Evolutionary conservation across 441 rosid genomes (phyloP), one percentile per base, ranked within the genome.

Genomic region (Omphalea diandra): DNA sequence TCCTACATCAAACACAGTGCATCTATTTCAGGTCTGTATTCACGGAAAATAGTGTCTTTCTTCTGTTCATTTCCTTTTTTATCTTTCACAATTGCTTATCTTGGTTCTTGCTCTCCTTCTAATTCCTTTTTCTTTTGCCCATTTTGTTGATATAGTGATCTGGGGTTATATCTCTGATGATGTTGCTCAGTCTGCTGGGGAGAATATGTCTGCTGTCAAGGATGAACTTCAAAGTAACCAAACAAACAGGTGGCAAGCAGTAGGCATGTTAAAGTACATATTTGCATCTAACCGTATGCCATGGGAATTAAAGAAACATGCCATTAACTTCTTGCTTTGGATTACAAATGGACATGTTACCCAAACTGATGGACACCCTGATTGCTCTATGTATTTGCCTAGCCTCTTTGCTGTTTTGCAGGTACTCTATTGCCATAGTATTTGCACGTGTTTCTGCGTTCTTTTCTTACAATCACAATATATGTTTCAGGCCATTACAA

Each of bases 211-310:
- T 69, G 64, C 70, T 54, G 76, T 85, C 54, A 79, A 80, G 78
- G 57, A 74, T 63, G 90, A 88, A 76, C 91, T 92, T 75, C 80
- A 52, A 78, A 80, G 54, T 67, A 80, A 80, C 73, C 89, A 72
- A 65, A 79, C 78, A 33, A 82, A 81, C 75, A 82, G 93, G 76
- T 94, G 96, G 99, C 83, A 79, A 85, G 87, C 94, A 47, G 41
- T 87, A 68, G 93, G 88, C 84, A 90, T 89, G 93, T 67, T 88
- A 73, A 89, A 82, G 81, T 76, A 84, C 76, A 46, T 90, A 80
- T 73, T 90, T 52, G 80, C 90, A 46, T 79, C 89, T 54, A 77
- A 69, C 55, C 69, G 73, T 79, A 79, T 90, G 68, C 82, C 84
- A 24, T 92, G 92, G 97, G 86, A 86, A 75, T 75, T 90, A 67